These are phyloP conservation scores for Fomitiporia mediterranea DNA, from an alignment of 1,284 basidiomycete species.

Conservation along the genomic window DNA sequence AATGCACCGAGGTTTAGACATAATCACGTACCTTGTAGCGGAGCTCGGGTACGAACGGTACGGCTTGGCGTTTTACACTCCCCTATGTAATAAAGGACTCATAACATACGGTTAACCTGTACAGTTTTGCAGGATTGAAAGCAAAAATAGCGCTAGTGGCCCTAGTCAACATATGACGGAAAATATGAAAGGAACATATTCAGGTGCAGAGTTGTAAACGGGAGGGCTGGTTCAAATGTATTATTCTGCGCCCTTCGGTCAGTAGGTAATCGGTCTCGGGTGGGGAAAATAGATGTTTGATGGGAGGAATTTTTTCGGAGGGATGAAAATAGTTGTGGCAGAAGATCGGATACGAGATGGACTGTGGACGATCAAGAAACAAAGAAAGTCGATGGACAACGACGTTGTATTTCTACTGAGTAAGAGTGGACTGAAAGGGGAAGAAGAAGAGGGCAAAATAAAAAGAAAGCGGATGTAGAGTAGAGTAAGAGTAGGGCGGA, in stretches of 20 bases:
- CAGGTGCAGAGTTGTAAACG: neutral
- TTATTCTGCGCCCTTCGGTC: neutral
- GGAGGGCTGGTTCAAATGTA: neutral
- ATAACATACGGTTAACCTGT: neutral
- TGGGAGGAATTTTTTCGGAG: neutral
- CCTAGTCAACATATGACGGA: neutral
- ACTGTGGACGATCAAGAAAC: neutral
- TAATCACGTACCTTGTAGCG: neutral
- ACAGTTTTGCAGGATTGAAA: no score
- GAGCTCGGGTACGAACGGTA: neutral
- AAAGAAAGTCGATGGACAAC: neutral
- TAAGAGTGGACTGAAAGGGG: neutral
- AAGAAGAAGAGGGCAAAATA: neutral
- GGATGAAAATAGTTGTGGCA: neutral
- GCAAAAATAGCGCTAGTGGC: neutral
- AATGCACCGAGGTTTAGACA: neutral
- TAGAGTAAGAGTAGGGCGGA: neutral
- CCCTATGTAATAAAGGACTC: neutral
- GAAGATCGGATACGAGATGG: neutral
- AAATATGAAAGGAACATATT: neutral
- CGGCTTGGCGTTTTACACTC: neutral
- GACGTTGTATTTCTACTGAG: slow-evolving; percentile 1
- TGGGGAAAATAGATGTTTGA: neutral
- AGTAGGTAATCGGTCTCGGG: neutral
- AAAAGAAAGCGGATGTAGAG: no score